These are phyloP conservation scores for Baorangia bicolor DNA, from an alignment of 768 basidiomycete genomes.

Conservation along the genomic window DNA sequence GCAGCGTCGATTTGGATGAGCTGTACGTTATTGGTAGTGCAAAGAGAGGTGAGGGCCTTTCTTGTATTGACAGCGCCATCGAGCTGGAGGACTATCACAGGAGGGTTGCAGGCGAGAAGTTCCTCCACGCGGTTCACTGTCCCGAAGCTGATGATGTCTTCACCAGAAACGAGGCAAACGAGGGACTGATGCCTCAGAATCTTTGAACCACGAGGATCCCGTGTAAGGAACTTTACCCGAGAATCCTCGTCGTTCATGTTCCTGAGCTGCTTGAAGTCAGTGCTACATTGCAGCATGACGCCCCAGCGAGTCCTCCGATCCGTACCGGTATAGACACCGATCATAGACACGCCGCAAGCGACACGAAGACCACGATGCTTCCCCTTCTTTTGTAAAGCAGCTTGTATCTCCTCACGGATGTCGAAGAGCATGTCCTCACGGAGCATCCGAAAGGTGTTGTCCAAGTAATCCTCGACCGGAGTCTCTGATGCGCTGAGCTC, in stretches of 20 bases:
- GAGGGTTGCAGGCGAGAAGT: conserved; percentile 44
- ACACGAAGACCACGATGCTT: conserved; percentile 33
- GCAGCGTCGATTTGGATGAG: conserved; percentile 60
- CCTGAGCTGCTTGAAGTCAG: conserved; percentile 37
- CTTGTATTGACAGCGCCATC: conserved; percentile 40
- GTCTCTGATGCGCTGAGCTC: conserved; percentile 19
- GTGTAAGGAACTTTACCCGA: conserved; percentile 34
- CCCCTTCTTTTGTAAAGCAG: conserved; percentile 37
- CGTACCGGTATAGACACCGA: conserved; percentile 37
- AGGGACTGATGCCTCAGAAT: conserved; percentile 54
- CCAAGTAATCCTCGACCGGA: conserved; percentile 48
- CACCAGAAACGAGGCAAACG: conserved; percentile 51
- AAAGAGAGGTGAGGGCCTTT: conserved; percentile 40
- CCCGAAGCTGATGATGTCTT: conserved; percentile 52
- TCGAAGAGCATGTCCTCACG: conserved; percentile 64
- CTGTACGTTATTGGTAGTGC: conserved; percentile 31
- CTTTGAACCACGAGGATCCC: conserved; percentile 31
- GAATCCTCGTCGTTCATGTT: conserved; percentile 27
- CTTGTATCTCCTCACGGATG: conserved; percentile 51
- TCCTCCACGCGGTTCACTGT: conserved; percentile 55
- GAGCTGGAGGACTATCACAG: conserved; percentile 53
- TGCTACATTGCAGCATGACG: conserved; percentile 34
- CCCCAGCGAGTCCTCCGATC: conserved; percentile 38
- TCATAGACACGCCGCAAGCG: conserved; percentile 35
- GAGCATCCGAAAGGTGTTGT: conserved; percentile 63